Percentiles rank a stretch among this genome's conserved stretches.
These are phyloP conservation scores for Boletellus ananiceps DNA, from an alignment of 768 basidiomycete species.

Conservation along the genomic window DNA sequence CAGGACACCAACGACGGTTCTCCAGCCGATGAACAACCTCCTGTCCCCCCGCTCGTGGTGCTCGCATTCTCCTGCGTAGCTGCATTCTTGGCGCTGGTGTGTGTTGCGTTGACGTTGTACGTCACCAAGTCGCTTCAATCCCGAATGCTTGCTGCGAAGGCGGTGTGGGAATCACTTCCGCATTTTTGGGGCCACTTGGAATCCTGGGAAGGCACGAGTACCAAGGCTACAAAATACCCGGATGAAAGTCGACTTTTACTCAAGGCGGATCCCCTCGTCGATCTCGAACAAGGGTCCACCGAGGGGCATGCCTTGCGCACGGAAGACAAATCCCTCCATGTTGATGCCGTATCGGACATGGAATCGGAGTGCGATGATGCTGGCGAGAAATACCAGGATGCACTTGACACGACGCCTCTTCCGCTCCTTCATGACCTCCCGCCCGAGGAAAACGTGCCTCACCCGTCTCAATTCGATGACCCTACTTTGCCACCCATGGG, in stretches of 20 bases:
- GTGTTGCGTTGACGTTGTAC: conserved; percentile 19
- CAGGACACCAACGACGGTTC: conserved; percentile 16
- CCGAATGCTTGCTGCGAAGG: conserved; percentile 18
- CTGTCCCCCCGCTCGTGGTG: conserved; percentile 13
- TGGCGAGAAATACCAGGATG: conserved; percentile 31
- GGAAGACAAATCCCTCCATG: conserved; percentile 4
- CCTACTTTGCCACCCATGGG: conserved; percentile 7
- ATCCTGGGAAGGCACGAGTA: not conserved
- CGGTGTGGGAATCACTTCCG: conserved; percentile 23
- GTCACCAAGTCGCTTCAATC: conserved; percentile 17
- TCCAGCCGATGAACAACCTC: not conserved
- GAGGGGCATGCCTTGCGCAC: not conserved
- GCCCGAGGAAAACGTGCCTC: conserved; percentile 7
- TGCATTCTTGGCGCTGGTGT: conserved; percentile 23
- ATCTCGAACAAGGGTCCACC: conserved; percentile 2
- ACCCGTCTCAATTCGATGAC: conserved; percentile 9
- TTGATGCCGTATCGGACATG: conserved; percentile 15
- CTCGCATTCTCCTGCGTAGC: conserved; percentile 25
- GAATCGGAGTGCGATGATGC: conserved; percentile 24
- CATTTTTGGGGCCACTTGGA: conserved; percentile 9
- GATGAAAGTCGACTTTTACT: not conserved
- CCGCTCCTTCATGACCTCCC: conserved; percentile 18
- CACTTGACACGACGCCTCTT: conserved; percentile 25
- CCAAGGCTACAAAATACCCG: not conserved
- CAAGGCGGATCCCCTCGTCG: not conserved